These are phyloP conservation scores for Penicillium riverlandense DNA, from an alignment of 495 filamentous ascomycete species.

Conservation along the genomic window DNA sequence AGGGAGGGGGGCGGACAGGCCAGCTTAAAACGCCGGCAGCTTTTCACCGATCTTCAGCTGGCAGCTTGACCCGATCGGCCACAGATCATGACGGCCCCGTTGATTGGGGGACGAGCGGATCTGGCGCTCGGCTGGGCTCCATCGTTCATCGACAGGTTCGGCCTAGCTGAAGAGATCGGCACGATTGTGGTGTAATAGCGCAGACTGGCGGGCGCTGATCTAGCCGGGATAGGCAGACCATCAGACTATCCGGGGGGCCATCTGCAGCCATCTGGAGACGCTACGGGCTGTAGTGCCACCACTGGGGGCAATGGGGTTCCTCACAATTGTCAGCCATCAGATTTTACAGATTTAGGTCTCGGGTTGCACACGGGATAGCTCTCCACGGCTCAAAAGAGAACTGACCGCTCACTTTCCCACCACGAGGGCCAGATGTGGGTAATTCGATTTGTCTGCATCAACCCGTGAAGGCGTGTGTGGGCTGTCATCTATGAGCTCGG, in stretches of 20 bases:
- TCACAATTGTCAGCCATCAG: conserved; percentile 18
- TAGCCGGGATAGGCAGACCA: conserved; percentile 7
- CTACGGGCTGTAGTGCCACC: conserved; percentile 21
- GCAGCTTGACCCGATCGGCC: conserved; percentile 9
- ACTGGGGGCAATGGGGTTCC: conserved; percentile 14
- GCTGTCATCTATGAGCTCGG: conserved; percentile 5
- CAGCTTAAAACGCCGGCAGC: not conserved
- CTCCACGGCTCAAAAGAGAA: conserved; percentile 4
- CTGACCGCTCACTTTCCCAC: conserved; percentile 8
- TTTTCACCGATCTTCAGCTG: conserved; percentile 15
- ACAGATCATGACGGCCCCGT: conserved; percentile 10
- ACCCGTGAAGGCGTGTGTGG: not conserved
- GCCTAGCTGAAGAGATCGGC: conserved; percentile 21
- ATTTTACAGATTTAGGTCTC: conserved; percentile 7
- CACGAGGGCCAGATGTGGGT: no score
- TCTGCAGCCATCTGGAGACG: conserved; percentile 13
- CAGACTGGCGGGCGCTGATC: conserved; percentile 22
- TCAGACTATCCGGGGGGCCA: conserved; percentile 10
- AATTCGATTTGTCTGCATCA: no score
- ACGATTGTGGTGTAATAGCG: conserved; percentile 25
- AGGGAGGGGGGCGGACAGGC: not conserved
- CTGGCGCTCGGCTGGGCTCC: conserved; percentile 9
- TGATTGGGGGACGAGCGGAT: conserved; percentile 5
- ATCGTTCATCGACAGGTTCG: conserved; percentile 18
- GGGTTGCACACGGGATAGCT: not conserved